A percentile compares a stretch with the other conserved stretches of the same genome.
Evolutionary conservation across 768 basidiomycete species (phyloP).

Genomic region (Mycena indigotica): DNA sequence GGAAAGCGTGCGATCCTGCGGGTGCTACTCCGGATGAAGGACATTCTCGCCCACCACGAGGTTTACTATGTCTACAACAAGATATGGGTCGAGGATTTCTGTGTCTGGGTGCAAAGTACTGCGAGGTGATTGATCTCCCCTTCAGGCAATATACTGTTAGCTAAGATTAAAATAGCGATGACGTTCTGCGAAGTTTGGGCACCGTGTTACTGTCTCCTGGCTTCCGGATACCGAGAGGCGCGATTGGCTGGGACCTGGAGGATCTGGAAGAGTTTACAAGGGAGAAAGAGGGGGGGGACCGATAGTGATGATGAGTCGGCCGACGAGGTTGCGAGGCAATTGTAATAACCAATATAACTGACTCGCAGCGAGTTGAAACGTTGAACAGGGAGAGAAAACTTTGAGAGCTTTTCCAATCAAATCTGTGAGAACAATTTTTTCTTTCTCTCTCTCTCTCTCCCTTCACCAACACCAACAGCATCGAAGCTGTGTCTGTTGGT

Average conservation of each 20-base stretch:
- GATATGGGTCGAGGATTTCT: constrained; percentile 85
- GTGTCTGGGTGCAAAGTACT: constrained; percentile 73
- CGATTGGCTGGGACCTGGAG: constrained; percentile 73
- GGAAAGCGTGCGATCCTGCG: constrained; percentile 67
- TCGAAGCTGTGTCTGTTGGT: too few relatives aligned
- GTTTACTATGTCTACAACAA: constrained; percentile 89
- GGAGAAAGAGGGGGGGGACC: constrained; percentile 37
- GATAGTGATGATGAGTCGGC: constrained; percentile 76
- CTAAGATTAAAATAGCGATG: constrained; percentile 50
- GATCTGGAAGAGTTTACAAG: constrained; percentile 61
- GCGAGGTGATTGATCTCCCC: constrained; percentile 32
- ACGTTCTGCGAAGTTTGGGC: constrained; percentile 49
- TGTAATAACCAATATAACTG: too few relatives aligned
- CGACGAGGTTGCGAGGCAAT: constrained; percentile 23
- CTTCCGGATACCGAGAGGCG: constrained; percentile 50
- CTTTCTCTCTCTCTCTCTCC: too few relatives aligned
- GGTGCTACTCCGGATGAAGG: constrained; percentile 71
- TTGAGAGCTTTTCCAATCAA: too few relatives aligned
- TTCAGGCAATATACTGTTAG: not conserved
- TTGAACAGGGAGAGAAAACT: too few relatives aligned
- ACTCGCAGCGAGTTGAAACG: too few relatives aligned
- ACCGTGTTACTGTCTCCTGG: constrained; percentile 34
- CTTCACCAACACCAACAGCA: too few relatives aligned
- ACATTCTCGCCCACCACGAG: constrained; percentile 77
- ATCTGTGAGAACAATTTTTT: too few relatives aligned